Base-by-base conservation (phyloP, 805 yeast species). In the Starmerella davenportii region DNA sequence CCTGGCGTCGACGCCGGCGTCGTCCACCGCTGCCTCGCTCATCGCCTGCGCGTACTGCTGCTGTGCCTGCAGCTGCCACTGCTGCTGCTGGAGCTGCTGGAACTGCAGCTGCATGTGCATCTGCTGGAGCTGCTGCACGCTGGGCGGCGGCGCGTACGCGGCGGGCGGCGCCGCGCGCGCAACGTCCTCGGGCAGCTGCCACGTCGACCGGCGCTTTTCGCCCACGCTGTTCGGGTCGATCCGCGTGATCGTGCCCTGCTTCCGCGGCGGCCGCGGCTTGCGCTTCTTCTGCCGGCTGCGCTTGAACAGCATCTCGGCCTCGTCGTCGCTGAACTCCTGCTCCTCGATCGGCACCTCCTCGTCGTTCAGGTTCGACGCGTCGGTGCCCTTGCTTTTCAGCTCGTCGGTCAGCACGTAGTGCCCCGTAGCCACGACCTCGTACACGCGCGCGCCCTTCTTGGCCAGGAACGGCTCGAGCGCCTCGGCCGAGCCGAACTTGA, bases 271-370 rank as follows among this genome's bases (percentile, higher is more conserved):
- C 15, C 34, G 38, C 34, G 23, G 51, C 55, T 42, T 46, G 49
- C 69, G 72, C 57, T 70, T 70, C 42, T 68, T 69, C 58, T 77
- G 80, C 55, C 68, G 74, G 18, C 65, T 57, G 38, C 68, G 70
- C 53, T 78, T 85, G 34, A 70, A 70, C 27, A 70, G 76, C 48
- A 73, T 69, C 55, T 90, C 96, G 43, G 70, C 71, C 53, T 87
- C 96, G 57, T 90, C 96, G 55, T 90, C 96, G 1, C 95, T 80
- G 48, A 76, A 87, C 54, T 87, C 96, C 55, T 81, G 93, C 55
- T 90, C 96, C 23, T 79, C 92, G 48, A 75, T 84, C 0, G 94
- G 82, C 23, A 87, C 59, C 52, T 90, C 98, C 59, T 90, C 96
- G 56, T 90, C 98, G 54, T 81, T 78, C 56, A 81, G 76, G 50